Conservation (phyloP, 176 grass and related monocot genomes). For the Juncus effusus region DNA sequence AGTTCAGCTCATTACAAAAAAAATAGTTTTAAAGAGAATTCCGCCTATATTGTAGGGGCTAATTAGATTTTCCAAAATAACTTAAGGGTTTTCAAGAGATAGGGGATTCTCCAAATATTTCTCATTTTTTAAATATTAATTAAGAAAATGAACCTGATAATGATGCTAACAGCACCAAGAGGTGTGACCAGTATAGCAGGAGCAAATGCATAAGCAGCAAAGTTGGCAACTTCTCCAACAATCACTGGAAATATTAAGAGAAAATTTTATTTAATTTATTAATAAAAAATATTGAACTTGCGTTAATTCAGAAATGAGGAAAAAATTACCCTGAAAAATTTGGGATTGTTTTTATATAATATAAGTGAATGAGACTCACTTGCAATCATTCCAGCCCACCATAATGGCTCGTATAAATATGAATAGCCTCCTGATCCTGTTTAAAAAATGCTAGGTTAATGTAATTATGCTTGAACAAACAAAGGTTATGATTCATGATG, state of each 20-base stretch:
- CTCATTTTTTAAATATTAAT: background rate
- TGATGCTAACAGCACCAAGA: constrained; percentile 94
- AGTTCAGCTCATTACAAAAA: too few species aligned
- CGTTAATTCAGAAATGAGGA: too few species aligned
- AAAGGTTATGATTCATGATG: background rate
- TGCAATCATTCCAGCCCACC: constrained; percentile 97
- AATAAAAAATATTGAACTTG: background rate
- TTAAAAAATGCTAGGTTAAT: constrained; percentile 9
- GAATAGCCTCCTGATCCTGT: constrained; percentile 92
- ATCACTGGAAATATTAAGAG: constrained; percentile 54
- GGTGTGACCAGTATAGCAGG: constrained; percentile 96
- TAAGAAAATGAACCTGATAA: constrained; percentile 53
- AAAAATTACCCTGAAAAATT: constrained; percentile 9
- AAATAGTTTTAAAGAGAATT: too few species aligned
- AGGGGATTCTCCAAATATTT: too few species aligned
- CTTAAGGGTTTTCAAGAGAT: too few species aligned
- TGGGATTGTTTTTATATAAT: background rate
- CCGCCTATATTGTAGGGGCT: too few species aligned
- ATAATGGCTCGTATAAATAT: constrained; percentile 90
- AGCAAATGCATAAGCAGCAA: constrained; percentile 97
- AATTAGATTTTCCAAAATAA: too few species aligned
- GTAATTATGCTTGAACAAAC: too few species aligned
- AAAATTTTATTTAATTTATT: too few species aligned
- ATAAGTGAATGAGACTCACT: constrained; percentile 48
- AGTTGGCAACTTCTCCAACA: constrained; percentile 95